phyloP scores from a whole-genome alignment of 2,329 filamentous ascomycete species.

The Dothideomycetes sp. region DNA sequence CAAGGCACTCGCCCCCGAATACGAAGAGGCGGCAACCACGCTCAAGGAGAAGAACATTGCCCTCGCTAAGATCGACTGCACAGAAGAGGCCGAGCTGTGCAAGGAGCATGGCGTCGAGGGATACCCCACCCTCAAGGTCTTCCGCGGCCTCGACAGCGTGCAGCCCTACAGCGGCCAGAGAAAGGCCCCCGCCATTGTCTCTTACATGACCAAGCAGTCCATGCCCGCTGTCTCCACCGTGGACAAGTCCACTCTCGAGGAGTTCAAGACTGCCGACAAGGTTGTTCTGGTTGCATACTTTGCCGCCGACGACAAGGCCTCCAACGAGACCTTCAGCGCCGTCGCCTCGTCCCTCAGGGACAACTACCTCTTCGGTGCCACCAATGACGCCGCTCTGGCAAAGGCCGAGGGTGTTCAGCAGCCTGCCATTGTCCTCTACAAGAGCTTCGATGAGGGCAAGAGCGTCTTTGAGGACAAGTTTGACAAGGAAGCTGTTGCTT shows the following conservation, averaged over 20 bases:
- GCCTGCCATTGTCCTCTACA: slow-evolving; percentile 88
- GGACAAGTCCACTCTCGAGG: slow-evolving; percentile 70
- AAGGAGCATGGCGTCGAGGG: slow-evolving; percentile 84
- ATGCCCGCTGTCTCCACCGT: slow-evolving; percentile 83
- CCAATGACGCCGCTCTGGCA: slow-evolving; percentile 71
- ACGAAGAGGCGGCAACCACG: slow-evolving; percentile 73
- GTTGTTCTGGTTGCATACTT: slow-evolving; percentile 90
- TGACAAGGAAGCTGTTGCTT: slow-evolving; percentile 65
- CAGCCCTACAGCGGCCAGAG: slow-evolving; percentile 78
- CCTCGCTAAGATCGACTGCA: slow-evolving; percentile 87
- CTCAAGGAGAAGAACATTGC: slow-evolving; percentile 82
- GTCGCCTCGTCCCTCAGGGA: slow-evolving; percentile 71
- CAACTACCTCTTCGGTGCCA: slow-evolving; percentile 82
- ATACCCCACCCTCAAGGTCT: slow-evolving; percentile 98
- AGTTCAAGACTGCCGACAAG: slow-evolving; percentile 97
- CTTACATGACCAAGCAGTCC: slow-evolving; percentile 97
- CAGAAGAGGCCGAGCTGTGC: slow-evolving; percentile 86
- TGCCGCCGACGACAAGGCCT: slow-evolving; percentile 65
- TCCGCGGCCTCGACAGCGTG: slow-evolving; percentile 77
- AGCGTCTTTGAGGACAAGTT: slow-evolving; percentile 72
- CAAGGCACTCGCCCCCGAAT: slow-evolving; percentile 92
- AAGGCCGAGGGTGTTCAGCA: slow-evolving; percentile 82
- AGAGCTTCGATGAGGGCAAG: slow-evolving; percentile 96
- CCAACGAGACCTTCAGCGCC: slow-evolving; percentile 74
- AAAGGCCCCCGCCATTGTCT: slow-evolving; percentile 67